These are phyloP conservation scores for Bipolaris cookei DNA, from an alignment of 2,329 filamentous ascomycete genomes.

Conservation along the genomic window DNA sequence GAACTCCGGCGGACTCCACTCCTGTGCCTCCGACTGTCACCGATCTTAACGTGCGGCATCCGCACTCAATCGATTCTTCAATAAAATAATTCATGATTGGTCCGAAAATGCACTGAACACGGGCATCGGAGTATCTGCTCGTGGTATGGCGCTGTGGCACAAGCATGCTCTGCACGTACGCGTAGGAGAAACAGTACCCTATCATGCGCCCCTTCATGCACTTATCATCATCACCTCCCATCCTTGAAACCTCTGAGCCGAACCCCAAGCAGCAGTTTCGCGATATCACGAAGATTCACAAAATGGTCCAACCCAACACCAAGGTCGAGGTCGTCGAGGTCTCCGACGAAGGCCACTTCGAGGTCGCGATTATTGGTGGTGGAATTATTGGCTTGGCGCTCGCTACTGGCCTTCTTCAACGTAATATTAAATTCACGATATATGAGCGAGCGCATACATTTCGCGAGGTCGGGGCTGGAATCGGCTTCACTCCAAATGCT, in stretches of 20 bases:
- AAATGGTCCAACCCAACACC: neutral
- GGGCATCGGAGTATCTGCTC: neutral
- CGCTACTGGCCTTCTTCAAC: conserved; percentile 18
- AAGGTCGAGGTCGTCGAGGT: neutral
- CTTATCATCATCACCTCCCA: neutral
- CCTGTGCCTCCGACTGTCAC: neutral
- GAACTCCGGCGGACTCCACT: neutral
- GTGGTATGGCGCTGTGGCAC: neutral
- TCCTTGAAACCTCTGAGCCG: neutral
- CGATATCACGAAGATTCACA: neutral
- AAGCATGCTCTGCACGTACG: neutral
- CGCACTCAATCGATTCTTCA: neutral
- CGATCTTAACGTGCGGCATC: neutral
- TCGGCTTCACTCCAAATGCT: conserved; percentile 55
- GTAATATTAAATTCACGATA: conserved; percentile 20
- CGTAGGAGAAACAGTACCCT: neutral
- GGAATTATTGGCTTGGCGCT: conserved; percentile 27
- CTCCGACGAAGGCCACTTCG: neutral
- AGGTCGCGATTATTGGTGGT: conserved; percentile 30
- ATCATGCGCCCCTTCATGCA: neutral
- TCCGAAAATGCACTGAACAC: neutral
- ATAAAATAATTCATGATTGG: neutral
- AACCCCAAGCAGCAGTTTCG: neutral
- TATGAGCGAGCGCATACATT: conserved; percentile 25
- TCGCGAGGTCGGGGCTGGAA: conserved; percentile 28